A percentile compares a stretch with the other conserved stretches of the same genome.
phyloP scores from a whole-genome alignment of 2,329 filamentous ascomycete genomes.

The Neurospora crassa region DNA sequence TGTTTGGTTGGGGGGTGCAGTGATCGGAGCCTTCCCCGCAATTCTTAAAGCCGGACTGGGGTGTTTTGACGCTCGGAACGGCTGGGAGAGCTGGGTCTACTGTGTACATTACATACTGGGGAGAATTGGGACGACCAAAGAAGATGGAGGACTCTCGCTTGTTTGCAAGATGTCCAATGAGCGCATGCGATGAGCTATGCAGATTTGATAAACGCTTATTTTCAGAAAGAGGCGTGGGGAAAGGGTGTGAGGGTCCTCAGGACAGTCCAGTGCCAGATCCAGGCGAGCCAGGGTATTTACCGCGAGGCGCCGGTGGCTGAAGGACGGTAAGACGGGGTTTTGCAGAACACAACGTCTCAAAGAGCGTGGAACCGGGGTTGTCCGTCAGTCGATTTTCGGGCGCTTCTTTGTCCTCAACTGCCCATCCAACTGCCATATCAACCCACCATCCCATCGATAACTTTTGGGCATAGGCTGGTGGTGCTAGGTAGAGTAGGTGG shows the following conservation, averaged over 20 bases:
- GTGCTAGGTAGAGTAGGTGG: background rate
- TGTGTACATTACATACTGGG: too few relatives aligned
- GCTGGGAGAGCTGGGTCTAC: background rate
- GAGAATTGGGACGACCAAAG: background rate
- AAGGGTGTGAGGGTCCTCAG: background rate
- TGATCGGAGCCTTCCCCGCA: constrained; percentile 15
- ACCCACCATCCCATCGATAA: background rate
- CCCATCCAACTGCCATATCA: background rate
- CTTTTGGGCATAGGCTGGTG: background rate
- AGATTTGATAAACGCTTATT: constrained; percentile 17
- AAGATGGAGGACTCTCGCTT: background rate
- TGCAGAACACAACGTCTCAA: background rate
- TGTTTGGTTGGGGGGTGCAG: background rate
- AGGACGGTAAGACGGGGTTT: background rate
- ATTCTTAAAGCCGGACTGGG: constrained; percentile 3
- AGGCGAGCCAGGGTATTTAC: background rate
- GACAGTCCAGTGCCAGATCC: background rate
- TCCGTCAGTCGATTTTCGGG: background rate
- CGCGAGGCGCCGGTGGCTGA: background rate
- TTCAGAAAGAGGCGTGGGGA: constrained; percentile 9
- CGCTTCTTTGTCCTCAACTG: background rate
- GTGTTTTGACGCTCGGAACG: constrained; percentile 5
- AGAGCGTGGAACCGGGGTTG: background rate
- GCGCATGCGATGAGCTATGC: constrained; percentile 16
- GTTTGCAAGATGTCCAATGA: constrained; percentile 10